Evolutionary conservation across 169 alveolate genomes (phyloP), one percentile per base, ranked within the genome.

Genomic region (Plasmodium falciparum): DNA sequence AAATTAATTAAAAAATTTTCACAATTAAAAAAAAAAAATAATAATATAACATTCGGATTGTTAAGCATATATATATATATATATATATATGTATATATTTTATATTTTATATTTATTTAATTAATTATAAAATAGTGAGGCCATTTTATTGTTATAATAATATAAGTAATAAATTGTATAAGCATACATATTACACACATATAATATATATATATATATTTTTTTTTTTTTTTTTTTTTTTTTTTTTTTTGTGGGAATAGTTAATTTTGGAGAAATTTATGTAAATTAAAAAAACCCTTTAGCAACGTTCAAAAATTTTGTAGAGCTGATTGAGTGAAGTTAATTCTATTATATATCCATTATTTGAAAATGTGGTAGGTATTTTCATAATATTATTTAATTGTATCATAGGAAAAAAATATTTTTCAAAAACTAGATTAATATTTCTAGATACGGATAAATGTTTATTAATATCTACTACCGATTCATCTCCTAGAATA

Each of bases 301-400:
- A 62, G 7, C 71, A 62, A 39, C 95, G 56, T 39, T 92, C 95
- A 56, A 92, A 92, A 49, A 92, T 92, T 61, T 54, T 73, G 66
- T 92, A 92, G 39, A 92, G 52, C 62, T 92, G 92, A 33, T 92
- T 92, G 22, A 92, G 56, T 20, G 93, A 88, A 12, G 95, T 83
- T 54, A 92, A 54, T 61, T 88, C 93, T 4, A 92, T 88, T 29
- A 90, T 73, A 45, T 74, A 78, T 45, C 89, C 89, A 52, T 78
- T 78, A 47, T 20, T 78, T 29, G 76, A 65, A 58, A 78, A 78
- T 24, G 76, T 78, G 62, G 45, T 33, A 1, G 89, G 89, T 43
- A 78, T 70, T 70, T 45, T 65, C 89, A 78, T 78, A 17, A 67
- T 20, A 61, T 43, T 78, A 58, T 78, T 78, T 24, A 78, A 13